Conservation (phyloP, 352 stramenopile genomes). For the Pythium guiyangense region DNA sequence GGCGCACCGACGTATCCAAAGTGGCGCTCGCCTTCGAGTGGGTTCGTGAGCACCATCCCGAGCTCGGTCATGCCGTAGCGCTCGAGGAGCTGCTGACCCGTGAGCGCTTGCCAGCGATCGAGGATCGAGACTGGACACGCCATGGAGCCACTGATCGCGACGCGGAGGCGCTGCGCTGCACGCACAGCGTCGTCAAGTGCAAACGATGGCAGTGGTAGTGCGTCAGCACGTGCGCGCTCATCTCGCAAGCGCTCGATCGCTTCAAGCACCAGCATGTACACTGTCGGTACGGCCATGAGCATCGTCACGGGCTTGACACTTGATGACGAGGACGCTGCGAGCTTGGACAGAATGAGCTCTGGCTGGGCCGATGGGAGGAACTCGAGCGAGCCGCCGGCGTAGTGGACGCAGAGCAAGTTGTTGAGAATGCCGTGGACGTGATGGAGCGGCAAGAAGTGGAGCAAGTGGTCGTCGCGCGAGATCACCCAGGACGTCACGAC, state of each 20-base stretch:
- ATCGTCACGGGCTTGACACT: conserved; percentile 36
- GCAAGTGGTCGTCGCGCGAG: conserved; percentile 60
- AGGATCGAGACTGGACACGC: conserved; percentile 81
- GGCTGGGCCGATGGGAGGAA: conserved; percentile 64
- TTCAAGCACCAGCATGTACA: conserved; percentile 89
- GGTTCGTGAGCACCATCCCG: conserved; percentile 90
- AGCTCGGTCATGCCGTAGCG: conserved; percentile 92
- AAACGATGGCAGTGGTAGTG: conserved; percentile 2
- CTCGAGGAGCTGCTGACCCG: conserved; percentile 80
- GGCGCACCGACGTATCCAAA: conserved; percentile 82
- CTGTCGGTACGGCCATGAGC: conserved; percentile 90
- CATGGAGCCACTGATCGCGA: conserved; percentile 84
- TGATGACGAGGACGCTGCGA: conserved; percentile 13
- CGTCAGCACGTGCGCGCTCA: conserved; percentile 6
- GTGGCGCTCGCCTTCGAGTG: conserved; percentile 58
- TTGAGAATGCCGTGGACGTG: conserved; percentile 91
- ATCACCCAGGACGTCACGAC: conserved; percentile 86
- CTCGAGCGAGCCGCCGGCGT: conserved; percentile 75
- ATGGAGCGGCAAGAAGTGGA: conserved; percentile 89
- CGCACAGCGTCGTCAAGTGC: conserved; percentile 13
- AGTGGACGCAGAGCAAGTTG: conserved; percentile 81
- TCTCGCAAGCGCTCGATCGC: conserved; percentile 34
- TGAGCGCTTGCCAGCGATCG: conserved; percentile 76
- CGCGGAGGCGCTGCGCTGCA: conserved; percentile 20
- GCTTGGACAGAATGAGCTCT: conserved; percentile 55